These are phyloP conservation scores for Euphorbia pulcherrima DNA, from an alignment of 345 rosid species.

Conservation along the genomic window DNA sequence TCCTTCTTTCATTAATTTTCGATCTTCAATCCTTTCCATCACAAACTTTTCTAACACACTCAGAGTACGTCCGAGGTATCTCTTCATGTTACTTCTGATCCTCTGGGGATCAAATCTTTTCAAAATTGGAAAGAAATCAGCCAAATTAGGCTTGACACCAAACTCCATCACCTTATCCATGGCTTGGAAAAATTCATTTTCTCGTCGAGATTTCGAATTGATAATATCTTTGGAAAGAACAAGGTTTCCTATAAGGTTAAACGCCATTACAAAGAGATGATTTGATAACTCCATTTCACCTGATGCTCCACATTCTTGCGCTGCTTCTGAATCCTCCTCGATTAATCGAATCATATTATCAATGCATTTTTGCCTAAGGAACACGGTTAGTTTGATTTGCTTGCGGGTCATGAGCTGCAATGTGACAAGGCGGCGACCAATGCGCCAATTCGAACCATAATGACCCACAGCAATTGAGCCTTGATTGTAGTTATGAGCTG, in stretches of 20 bases:
- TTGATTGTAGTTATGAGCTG: neutral
- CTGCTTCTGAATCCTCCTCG: neutral
- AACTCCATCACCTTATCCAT: slow-evolving; percentile 4
- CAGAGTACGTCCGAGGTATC: slow-evolving; percentile 1
- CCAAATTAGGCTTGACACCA: neutral
- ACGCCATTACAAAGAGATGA: neutral
- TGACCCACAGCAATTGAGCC: neutral
- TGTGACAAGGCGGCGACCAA: neutral
- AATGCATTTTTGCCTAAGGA: neutral
- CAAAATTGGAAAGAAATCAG: neutral
- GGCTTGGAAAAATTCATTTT: slow-evolving; percentile 9
- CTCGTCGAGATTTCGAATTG: slow-evolving; percentile 6
- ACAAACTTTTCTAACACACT: neutral
- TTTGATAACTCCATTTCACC: neutral
- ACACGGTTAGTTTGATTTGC: neutral
- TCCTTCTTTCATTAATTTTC: neutral
- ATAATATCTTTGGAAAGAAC: slow-evolving; percentile 17
- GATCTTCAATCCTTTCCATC: neutral
- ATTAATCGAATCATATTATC: neutral
- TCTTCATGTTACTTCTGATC: slow-evolving; percentile 20
- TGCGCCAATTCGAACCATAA: neutral
- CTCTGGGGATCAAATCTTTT: slow-evolving; percentile 27
- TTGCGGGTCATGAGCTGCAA: slow-evolving; percentile 13
- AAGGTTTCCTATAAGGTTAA: slow-evolving; percentile 13
- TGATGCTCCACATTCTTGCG: neutral